A percentile compares a stretch with the other conserved stretches of the same genome.
Conservation (phyloP, 305 asterid species). For the Rubia occidens region DNA sequence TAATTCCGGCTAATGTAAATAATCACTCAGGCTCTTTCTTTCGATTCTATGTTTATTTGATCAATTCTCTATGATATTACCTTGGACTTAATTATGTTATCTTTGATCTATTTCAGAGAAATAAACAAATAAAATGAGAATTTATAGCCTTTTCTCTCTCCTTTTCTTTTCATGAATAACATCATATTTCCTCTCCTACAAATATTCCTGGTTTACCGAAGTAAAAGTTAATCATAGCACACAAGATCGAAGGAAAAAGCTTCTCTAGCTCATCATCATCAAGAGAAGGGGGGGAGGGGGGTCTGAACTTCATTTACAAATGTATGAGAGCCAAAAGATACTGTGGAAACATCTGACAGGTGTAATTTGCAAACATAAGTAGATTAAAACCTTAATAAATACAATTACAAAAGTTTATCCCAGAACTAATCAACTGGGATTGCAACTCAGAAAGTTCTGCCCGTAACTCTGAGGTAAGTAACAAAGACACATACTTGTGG, state of each 20-base stretch:
- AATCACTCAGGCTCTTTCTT: not conserved
- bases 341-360: not conserved
- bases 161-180: not conserved
- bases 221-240: not conserved
- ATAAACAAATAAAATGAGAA: not conserved
- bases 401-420: not conserved
- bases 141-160: not conserved
- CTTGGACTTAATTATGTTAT: not conserved
- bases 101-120: not conserved
- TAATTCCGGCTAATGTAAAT: not conserved
- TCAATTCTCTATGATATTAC: not conserved
- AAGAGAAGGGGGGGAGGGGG: too few relatives aligned
- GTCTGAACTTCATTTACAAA: not conserved
- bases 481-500: not conserved
- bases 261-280: too few relatives aligned
- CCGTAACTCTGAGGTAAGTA: not conserved
- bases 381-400: not conserved
- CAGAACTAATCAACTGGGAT: not conserved
- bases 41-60: not conserved
- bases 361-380: not conserved
- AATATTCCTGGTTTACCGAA: not conserved
- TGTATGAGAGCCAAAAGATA: not conserved
- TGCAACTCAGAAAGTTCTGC: not conserved
- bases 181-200: not conserved
- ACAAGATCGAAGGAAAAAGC: not conserved